Base-by-base conservation (phyloP, 352 stramenopile species). In the Phytopythium chamaehyphon region DNA sequence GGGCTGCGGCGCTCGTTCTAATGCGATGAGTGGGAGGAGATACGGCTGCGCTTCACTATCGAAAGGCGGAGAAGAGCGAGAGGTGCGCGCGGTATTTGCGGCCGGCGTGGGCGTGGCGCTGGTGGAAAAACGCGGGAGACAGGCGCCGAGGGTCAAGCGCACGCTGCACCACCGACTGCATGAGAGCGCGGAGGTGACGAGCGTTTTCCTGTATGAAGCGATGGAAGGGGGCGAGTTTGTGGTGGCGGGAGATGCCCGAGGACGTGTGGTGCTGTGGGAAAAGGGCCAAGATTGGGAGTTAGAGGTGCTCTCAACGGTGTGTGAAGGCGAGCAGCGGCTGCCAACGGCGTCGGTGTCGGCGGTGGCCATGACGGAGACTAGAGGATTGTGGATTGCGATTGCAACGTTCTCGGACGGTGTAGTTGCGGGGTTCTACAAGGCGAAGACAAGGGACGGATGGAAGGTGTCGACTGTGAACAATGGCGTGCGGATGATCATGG, bases 241-340 rank as follows among this genome's bases (percentile, higher is more conserved):
- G 23, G n/a, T 90, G 3, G 79, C 74, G 3, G 79, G 76, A 7
- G 74, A 90, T 55, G 82, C 76, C 42, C 64, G 83, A 46, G 76
- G 79, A 21, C 64, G 67, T 46, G 74, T 84, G n/a, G 69, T 86
- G 22, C 60, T 88, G 4, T 90, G 79, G 79, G 58, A 59, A 12
- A 47, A 40, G 18, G 3, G 9, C 0, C 14, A 11, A 1, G 3
- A 37, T 7, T 77, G 71, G 71, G 40, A 51, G 11, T 42, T 71
- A 10, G 28, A 47, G 24, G 49, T 51, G 19, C 28, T 82, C 23
- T 51, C 54, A 11, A 14, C 18, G 1, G 4, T 22, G 5, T 14
- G 33, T 8, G 22, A 26, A 0, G 54, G 40, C 10, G 14, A 49
- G 0, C 16, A 51, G 6, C 47, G 59, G 44, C 52, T 76, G 2